Base-by-base conservation (phyloP, 768 basidiomycete species). In the Panus rudis region DNA sequence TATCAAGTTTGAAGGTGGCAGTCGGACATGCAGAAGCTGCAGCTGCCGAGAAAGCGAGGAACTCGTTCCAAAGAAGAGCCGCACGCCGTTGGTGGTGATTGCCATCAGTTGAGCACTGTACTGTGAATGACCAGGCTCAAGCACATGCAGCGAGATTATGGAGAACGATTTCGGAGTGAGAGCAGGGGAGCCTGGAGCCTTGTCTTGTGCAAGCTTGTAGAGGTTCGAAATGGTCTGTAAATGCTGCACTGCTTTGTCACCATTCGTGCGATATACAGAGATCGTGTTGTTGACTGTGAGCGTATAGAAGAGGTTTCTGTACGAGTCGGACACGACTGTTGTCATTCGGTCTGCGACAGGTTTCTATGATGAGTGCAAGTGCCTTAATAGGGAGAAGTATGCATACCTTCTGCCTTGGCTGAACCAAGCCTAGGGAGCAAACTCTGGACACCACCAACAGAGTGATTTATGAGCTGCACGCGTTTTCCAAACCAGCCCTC, bases 401-500 rank as follows among this genome's bases (percentile, higher is more conserved):
- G 63, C 75, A 42, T 57, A 91, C 90, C 86, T 59, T 88, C 81
- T 26, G 69, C 56, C 43, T 67, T 76, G 4, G 79, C 65, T 10
- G 76, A 67, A 21, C 83, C 69, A 51, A 92, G 79, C 17, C 81
- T 74, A 35, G 91, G 91, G 20, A 93, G 69, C 39, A 91, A 70
- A 57, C 86, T 90, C 52, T 81, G 78, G 42, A 90, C 71, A 13
- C 82, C 75, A 32, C 85, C 79, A 30, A 87, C 73, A 16, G 92
- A 89, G 56, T 92, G 89, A 54, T 96, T 94, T 58, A 89, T 73
- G 42, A 98, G 71, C 51, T 85, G 79, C 17, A 89, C 78, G 39
- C 81, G 75, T 61, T 91, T 90, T 33, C 81, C 84, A 65, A 96
- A 94, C 92, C 92, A 94, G 0, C 87, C 84, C 55, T 92, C 88